Base-by-base conservation (phyloP, 805 yeast genomes). In the Ogataea trehalophila region DNA sequence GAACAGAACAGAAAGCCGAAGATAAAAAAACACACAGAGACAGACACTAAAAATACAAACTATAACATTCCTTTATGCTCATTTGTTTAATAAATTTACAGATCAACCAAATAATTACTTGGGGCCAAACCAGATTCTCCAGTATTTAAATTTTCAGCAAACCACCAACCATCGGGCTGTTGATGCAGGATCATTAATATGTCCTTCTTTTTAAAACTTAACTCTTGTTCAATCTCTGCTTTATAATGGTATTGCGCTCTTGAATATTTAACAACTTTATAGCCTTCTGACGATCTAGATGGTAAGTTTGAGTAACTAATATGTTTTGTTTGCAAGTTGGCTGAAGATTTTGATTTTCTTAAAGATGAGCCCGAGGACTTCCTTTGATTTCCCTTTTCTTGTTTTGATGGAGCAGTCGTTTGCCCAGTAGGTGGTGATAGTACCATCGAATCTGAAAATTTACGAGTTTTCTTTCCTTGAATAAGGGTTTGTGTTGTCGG, bases 151-250 rank as follows among this genome's bases (percentile, higher is more conserved):
- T 79, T 78, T 55, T 82, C 88, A 33, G 80, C 81, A 55, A 78
- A 81, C 88, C 88, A 83, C 88, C 88, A 82, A 1, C 86, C 86
- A 54, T 82, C 88, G 20, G 81, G 82, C 59, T 81, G 86, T 72
- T 70, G 76, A 40, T 71, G 73, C 16, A 80, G 56, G 3, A 82
- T 76, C 47, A 79, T 65, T 42, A 82, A 59, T 3, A 74, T 57
- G 52, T 83, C 87, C 48, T 77, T 80, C 57, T 79, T 79, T 39
- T 76, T 71, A 68, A 82, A 83, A 7, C 77, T 65, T 8, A 81
- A 70, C 51, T 82, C 88, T 45, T 78, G 83, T 15, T 81, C 80
- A 23, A 81, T 77, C 3, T 74, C 75, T 0, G 86, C 85, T 2
- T 72, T 67, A 63, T 81, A 82, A 44, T 75, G 82, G 53, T 76